Evolutionary conservation across 2,329 filamentous ascomycete species (phyloP).

Genomic region (Calonectria crousiana): DNA sequence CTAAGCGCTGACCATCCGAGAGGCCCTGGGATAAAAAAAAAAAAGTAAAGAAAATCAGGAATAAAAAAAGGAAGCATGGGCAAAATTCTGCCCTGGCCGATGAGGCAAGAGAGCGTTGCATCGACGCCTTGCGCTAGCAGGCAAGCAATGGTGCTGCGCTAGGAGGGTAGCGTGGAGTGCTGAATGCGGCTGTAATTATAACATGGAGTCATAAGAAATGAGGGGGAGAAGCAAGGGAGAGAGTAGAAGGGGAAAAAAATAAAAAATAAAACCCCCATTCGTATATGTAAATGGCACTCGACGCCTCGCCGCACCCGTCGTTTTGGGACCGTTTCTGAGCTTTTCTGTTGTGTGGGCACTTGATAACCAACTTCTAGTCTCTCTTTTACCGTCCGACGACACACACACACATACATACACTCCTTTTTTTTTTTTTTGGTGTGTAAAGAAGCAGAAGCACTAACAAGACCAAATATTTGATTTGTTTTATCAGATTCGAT

Average conservation of each 20-base stretch:
- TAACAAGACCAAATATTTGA: background rate
- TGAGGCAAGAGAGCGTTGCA: background rate
- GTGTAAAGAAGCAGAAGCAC: background rate
- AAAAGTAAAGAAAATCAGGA: background rate
- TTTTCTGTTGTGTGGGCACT: background rate
- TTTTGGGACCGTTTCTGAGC: background rate
- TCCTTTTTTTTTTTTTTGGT: background rate
- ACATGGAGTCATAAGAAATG: constrained; percentile 4
- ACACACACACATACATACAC: background rate
- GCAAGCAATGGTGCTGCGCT: background rate
- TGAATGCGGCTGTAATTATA: constrained; percentile 12
- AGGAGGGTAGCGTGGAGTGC: background rate
- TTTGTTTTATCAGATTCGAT: background rate
- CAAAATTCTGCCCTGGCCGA: background rate
- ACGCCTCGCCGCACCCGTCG: background rate
- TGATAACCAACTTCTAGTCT: background rate
- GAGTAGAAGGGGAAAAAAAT: background rate
- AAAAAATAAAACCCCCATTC: background rate
- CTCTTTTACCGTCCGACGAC: background rate
- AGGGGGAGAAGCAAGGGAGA: background rate
- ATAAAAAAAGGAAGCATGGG: background rate
- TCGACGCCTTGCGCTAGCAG: constrained; percentile 4
- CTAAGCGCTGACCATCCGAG: background rate
- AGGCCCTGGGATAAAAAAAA: background rate
- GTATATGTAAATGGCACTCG: background rate